phyloP scores from a whole-genome alignment of 176 grass and related monocot species.

The Triticum turgidum region DNA sequence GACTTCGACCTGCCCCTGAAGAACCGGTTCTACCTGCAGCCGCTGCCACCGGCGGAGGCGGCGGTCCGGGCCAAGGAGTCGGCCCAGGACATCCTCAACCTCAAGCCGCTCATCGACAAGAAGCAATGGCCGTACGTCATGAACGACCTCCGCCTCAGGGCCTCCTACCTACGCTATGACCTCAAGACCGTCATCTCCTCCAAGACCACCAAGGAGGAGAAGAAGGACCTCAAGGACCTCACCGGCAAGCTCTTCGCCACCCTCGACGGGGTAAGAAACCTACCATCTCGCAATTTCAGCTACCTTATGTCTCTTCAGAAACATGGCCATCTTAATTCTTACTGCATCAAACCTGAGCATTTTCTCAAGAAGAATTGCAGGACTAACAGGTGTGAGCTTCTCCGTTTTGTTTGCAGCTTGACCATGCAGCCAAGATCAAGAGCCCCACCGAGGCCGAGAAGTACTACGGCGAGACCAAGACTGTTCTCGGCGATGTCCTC shows the following conservation, averaged over 20 bases:
- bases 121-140: constrained; percentile 88
- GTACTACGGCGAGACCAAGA: constrained; percentile 56
- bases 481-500: constrained; percentile 64
- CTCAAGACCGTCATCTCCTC: constrained; percentile 84
- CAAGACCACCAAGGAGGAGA: constrained; percentile 92
- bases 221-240: constrained; percentile 77
- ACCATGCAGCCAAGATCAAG: constrained; percentile 98
- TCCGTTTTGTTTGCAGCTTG: constrained; percentile 49
- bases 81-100: constrained; percentile 77
- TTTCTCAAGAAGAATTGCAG: not conserved
- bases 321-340: not conserved
- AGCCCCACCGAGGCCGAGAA: constrained; percentile 77
- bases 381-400: not conserved
- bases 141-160: constrained; percentile 86
- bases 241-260: constrained; percentile 67
- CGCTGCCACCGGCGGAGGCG: constrained; percentile 54
- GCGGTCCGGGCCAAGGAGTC: constrained; percentile 73
- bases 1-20: constrained; percentile 62
- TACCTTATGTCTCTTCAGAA: not conserved
- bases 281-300: not conserved
- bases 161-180: constrained; percentile 74
- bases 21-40: constrained; percentile 77
- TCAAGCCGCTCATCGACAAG: constrained; percentile 87
- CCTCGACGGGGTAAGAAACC: constrained; percentile 53
- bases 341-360: too few species aligned